These are phyloP conservation scores for Areca catechu DNA, from an alignment of 176 grass and related monocot genomes.

Conservation along the genomic window DNA sequence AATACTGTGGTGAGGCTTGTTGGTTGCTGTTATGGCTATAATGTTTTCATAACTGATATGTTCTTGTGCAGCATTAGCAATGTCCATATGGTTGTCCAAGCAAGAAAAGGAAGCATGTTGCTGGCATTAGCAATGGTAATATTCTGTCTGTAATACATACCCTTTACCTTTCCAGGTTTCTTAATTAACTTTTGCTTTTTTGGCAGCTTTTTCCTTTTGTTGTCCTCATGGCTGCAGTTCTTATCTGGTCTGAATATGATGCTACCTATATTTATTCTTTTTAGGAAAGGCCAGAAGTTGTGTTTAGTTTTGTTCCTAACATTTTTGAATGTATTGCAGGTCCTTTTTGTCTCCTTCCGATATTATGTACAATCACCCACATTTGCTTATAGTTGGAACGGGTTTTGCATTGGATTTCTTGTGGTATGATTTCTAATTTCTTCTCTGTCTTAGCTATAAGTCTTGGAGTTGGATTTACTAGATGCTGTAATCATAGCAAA, in stretches of 20 bases:
- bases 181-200: conserved; percentile 23
- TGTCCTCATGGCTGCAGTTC: conserved; percentile 55
- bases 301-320: neutral
- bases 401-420: conserved; percentile 96
- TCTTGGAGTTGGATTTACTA: too few relatives aligned
- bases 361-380: conserved; percentile 86
- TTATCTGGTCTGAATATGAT: conserved; percentile 60
- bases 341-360: conserved; percentile 75
- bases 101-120: conserved; percentile 80
- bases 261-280: conserved; percentile 9
- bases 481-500: too few relatives aligned
- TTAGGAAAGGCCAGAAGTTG: neutral
- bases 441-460: too few relatives aligned
- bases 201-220: conserved; percentile 79
- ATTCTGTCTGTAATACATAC: neutral
- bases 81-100: conserved; percentile 70
- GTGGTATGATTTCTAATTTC: conserved; percentile 31
- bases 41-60: too few relatives aligned
- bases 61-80: conserved; percentile 52
- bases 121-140: conserved; percentile 84
- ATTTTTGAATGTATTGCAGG: conserved; percentile 27
- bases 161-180: neutral
- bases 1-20: too few relatives aligned
- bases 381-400: conserved; percentile 85
- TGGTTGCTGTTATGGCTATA: too few relatives aligned